Conservation (phyloP, 169 alveolate genomes). For the Theileria parva region DNA sequence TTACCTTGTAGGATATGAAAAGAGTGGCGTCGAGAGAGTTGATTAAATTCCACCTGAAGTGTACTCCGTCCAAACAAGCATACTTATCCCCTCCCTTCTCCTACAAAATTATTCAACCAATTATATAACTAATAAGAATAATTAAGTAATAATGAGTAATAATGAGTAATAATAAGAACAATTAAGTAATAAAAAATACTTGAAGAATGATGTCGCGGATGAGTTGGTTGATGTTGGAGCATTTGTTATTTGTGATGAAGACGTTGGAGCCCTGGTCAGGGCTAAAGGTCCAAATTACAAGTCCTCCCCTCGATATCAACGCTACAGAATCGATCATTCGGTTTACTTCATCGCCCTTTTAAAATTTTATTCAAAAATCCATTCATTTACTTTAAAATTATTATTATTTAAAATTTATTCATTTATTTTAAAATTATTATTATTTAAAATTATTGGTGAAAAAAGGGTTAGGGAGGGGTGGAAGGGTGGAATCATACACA, state of each 20-base stretch:
- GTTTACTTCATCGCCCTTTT: neutral
- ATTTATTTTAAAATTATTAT: too few relatives aligned
- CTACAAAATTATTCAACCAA: constrained; percentile 13
- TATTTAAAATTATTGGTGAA: neutral
- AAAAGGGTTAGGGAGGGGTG: neutral
- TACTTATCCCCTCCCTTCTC: constrained; percentile 61
- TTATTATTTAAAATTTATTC: too few relatives aligned
- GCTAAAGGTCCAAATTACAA: constrained; percentile 56
- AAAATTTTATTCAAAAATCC: too few relatives aligned
- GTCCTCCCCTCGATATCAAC: constrained; percentile 53
- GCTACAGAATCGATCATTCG: constrained; percentile 59
- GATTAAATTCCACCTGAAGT: constrained; percentile 54
- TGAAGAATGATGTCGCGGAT: constrained; percentile 41
- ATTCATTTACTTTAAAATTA: too few relatives aligned
- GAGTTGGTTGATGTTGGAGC: constrained; percentile 28
- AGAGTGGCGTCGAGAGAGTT: constrained; percentile 41
- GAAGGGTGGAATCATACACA: neutral
- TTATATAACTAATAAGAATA: neutral
- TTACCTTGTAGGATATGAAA: constrained; percentile 56
- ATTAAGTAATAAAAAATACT: constrained; percentile 16
- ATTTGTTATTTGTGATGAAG: neutral
- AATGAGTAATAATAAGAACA: too few relatives aligned
- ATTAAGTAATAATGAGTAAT: neutral
- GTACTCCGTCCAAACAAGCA: constrained; percentile 46
- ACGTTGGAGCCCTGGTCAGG: constrained; percentile 41